Conservation (phyloP, 805 yeast genomes). For the Wickerhamomyces canadensis region DNA sequence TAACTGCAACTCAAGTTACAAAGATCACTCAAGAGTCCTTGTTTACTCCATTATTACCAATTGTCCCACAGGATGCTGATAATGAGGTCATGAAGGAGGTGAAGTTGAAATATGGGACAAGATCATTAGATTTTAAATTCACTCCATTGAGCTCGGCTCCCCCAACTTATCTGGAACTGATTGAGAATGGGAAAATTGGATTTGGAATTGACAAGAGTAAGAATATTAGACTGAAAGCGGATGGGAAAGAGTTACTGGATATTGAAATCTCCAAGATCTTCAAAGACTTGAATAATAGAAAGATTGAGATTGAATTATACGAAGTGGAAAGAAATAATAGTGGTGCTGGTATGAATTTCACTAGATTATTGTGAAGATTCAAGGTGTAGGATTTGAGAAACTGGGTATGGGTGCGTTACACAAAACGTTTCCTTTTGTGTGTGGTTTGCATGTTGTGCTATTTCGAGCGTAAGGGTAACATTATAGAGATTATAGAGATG, state of each 20-base stretch:
- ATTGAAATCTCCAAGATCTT: conserved; percentile 16
- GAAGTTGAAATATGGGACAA: conserved; percentile 44
- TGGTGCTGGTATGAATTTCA: conserved; percentile 11
- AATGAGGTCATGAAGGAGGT: conserved; percentile 33
- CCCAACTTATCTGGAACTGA: conserved; percentile 73
- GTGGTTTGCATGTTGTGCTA: too few relatives aligned
- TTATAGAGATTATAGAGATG: too few relatives aligned
- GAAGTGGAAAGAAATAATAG: conserved; percentile 12
- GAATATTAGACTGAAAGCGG: conserved; percentile 13
- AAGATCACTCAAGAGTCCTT: conserved; percentile 20
- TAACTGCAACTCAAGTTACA: conserved; percentile 40
- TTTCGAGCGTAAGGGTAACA: too few relatives aligned
- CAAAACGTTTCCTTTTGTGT: conserved; percentile 6
- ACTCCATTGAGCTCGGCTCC: conserved; percentile 64
- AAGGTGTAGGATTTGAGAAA: too few relatives aligned
- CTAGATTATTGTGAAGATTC: conserved; percentile 22
- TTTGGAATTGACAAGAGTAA: conserved; percentile 32
- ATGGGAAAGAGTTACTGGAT: conserved; percentile 13
- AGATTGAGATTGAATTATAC: conserved; percentile 16
- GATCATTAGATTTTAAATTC: conserved; percentile 58
- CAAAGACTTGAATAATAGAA: conserved; percentile 9
- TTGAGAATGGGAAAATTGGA: conserved; percentile 70
- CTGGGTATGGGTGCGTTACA: too few relatives aligned
- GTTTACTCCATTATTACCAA: conserved; percentile 21
- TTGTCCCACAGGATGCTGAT: conserved; percentile 32